Percentiles rank a stretch among this genome's conserved stretches.
phyloP scores from a whole-genome alignment of 352 stramenopile genomes.

The Globisporangium orthogonon region DNA sequence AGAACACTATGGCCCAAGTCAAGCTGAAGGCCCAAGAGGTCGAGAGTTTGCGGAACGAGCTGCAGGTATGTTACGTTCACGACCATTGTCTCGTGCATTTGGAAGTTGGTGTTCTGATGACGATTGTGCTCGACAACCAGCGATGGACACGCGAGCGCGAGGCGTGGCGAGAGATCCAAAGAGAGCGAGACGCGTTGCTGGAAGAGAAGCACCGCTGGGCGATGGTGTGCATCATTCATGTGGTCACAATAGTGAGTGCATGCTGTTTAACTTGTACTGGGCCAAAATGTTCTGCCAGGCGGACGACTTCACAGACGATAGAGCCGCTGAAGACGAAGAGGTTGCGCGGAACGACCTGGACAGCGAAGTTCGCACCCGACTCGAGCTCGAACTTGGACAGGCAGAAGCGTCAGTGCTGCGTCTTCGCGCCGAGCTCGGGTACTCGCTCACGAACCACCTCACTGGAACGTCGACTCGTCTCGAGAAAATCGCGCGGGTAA shows the following conservation, averaged over 20 bases:
- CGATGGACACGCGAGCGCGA: conserved; percentile 71
- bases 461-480: conserved; percentile 65
- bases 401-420: conserved; percentile 63
- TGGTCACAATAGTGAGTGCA: not conserved
- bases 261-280: not conserved
- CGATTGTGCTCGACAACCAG: conserved; percentile 8
- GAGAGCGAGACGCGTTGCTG: conserved; percentile 67
- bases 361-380: conserved; percentile 25
- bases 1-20: conserved; percentile 41
- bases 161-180: conserved; percentile 70
- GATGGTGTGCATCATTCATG: conserved; percentile 30
- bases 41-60: conserved; percentile 35
- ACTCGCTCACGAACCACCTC: conserved; percentile 68
- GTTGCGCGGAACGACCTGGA: conserved; percentile 38
- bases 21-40: conserved; percentile 48
- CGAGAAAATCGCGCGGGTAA: conserved; percentile 61
- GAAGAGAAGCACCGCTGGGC: conserved; percentile 85
- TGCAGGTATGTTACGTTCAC: conserved; percentile 21
- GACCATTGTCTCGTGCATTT: not conserved
- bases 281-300: conserved; percentile 24
- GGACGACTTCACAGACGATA: conserved; percentile 49
- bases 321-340: conserved; percentile 16
- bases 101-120: not conserved
- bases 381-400: conserved; percentile 69
- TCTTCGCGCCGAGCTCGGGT: conserved; percentile 69